Base-by-base conservation (phyloP, 2,329 filamentous ascomycete species). In the Shiraia sp. region DNA sequence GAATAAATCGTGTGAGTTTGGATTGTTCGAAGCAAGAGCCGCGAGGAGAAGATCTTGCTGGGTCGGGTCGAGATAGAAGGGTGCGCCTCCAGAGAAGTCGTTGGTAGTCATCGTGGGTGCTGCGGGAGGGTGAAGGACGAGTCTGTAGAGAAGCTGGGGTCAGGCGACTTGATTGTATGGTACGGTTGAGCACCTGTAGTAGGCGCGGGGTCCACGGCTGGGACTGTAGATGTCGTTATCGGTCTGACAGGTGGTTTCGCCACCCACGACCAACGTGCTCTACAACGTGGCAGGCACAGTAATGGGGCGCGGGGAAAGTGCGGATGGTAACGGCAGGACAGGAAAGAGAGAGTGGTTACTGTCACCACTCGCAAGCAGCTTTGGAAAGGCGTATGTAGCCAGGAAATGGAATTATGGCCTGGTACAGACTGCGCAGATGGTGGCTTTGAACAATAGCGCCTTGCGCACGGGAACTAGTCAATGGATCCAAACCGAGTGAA, bases 41-140 rank as follows among this genome's bases (percentile, higher is more conserved):
- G 74, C 74, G 12, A 76, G 60, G 10, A 78, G 67, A 8, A 77
- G 68, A 48, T 75, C 69, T 56, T 76, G 73, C 52, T 78, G 73
- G 31, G 69, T 70, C 25, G 67, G 59, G 33, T 74, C 72, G 36
- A 77, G 72, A 45, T 75, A 75, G 49, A 66, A 68, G 23, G 64
- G 66, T 32, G 68, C 63, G 27, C 67, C 68, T 54, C 68, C 70
- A 51, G 66, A 65, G 52, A 66, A 67, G 45, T 68, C 61, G 61
- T 68, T 69, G 47, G 57, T 49, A 34, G 65, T 61, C 68, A 71
- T 71, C 27, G 53, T 52, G 53, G 49, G 22, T 29, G 36, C 24
- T 27, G 30, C 48, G 56, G 59, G 41, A 55, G 55, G 53, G 58
- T 51, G 8, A 29, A 23, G 36, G 36, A 26, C 39, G 33, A 36